Percentiles rank a stretch among this genome's conserved stretches.
These are phyloP conservation scores for Moniliella sp. DNA, from an alignment of 1,284 basidiomycete species.

Conservation along the genomic window DNA sequence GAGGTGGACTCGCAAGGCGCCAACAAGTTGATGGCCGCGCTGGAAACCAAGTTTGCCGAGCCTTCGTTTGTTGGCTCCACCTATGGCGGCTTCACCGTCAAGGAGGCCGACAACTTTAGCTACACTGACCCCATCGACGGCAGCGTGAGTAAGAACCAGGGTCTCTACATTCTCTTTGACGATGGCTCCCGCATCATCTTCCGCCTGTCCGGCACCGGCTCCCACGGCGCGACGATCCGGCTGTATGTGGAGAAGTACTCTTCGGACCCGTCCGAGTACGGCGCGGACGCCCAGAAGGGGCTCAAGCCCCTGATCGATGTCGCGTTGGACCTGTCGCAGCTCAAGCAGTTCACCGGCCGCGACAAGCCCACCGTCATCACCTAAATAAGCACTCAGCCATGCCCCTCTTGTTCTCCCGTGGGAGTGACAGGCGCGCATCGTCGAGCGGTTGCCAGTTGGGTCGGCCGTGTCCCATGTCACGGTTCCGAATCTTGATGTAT, in stretches of 20 bases:
- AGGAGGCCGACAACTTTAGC: conserved; percentile 61
- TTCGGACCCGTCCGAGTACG: conserved; percentile 54
- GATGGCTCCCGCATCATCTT: conserved; percentile 88
- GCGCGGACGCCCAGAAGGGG: conserved; percentile 59
- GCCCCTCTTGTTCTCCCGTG: no score
- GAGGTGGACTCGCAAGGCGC: conserved; percentile 81
- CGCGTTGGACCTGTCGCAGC: conserved; percentile 57
- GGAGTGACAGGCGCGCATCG: no score
- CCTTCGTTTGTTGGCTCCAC: conserved; percentile 37
- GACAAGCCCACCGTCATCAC: conserved; percentile 91
- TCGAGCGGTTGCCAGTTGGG: no score
- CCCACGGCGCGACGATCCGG: conserved; percentile 61
- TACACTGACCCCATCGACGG: conserved; percentile 95
- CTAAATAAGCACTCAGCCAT: no score
- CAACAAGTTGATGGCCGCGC: conserved; percentile 55
- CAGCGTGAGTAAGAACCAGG: conserved; percentile 80
- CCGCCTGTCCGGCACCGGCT: conserved; percentile 81
- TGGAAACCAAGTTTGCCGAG: conserved; percentile 51
- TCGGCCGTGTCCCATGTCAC: no score
- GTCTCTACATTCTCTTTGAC: conserved; percentile 68
- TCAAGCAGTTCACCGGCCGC: conserved; percentile 63
- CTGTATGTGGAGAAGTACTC: conserved; percentile 51
- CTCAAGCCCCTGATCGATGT: conserved; percentile 86
- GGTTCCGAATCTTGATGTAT: no score
- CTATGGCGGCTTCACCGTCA: conserved; percentile 52